Base-by-base conservation (phyloP, 345 rosid genomes). In the Sisymbrium altissimum region DNA sequence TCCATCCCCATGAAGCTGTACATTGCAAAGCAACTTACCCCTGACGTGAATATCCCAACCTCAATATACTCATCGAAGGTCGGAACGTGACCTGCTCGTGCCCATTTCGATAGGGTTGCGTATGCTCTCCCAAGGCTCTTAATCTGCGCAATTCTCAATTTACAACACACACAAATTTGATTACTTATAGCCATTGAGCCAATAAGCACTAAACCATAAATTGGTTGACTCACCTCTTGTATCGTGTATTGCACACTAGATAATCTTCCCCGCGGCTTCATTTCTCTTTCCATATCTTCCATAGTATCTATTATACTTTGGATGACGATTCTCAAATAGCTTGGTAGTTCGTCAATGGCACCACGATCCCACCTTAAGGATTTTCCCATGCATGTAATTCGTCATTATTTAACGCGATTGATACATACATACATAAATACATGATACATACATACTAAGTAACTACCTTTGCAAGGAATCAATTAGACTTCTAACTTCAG, bases 51-150 rank as follows among this genome's bases (percentile, higher is more conserved):
- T 10, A 11, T 15, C 21, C 71, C 59, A 38, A 66, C 12, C 46
- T 66, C 14, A 9, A 66, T 66, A 35, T 66, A 66, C 46, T 66
- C 71, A 3, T 66, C 59, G 35, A 49, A 66, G 18, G 59, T 49
- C 49, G 71, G 71, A 10, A 66, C 59, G 5, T 66, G 44, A 35
- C 35, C 30, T 33, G 21, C 21, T 0, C 9, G 46, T 49, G 71
- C 46, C 71, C 71, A 66, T 50, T 35, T 66, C 3, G 71, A 33
- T n/a, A 66, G 35, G 21, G 9, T 30, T 21, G n/a, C 12, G 35
- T 49, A 65, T 9, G 58, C 44, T 33, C 41, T 48, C 30, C 43
- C 57, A 9, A 65, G 30, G 13, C 32, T 21, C 56, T 50, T 49
- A 49, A 19, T 49, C 30, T 49, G 29, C 55, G 36, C 9, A 6